Percentiles rank a stretch among this genome's conserved stretches.
Evolutionary conservation across 2,329 filamentous ascomycete species (phyloP).

Genomic region (Scortechinia acanthostroma): DNA sequence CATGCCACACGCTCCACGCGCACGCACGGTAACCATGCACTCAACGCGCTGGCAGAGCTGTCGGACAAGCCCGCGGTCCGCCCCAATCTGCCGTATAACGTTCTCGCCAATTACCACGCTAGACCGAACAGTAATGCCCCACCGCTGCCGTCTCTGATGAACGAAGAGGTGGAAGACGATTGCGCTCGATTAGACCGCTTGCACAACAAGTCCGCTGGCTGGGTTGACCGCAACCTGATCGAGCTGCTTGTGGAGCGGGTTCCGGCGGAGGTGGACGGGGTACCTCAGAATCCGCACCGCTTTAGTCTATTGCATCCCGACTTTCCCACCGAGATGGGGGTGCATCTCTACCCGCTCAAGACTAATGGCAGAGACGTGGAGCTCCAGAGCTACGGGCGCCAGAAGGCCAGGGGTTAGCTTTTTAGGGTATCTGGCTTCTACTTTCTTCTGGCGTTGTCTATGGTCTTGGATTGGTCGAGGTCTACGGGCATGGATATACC

Average conservation of each 20-base stretch:
- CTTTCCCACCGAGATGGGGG: background rate
- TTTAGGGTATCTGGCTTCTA: no score
- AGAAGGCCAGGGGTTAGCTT: no score
- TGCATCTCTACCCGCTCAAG: background rate
- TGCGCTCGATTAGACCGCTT: constrained; percentile 27
- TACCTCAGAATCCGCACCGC: constrained; percentile 18
- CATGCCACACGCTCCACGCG: constrained; percentile 44
- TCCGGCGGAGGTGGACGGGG: constrained; percentile 16
- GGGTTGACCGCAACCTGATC: constrained; percentile 28
- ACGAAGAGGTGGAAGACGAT: constrained; percentile 35
- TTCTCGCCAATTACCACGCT: constrained; percentile 32
- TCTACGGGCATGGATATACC: no score
- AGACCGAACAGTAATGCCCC: constrained; percentile 28
- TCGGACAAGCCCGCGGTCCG: constrained; percentile 36
- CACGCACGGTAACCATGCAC: constrained; percentile 33
- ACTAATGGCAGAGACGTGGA: no score
- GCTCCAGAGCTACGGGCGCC: no score
- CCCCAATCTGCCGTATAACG: constrained; percentile 32
- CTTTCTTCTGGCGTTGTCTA: no score
- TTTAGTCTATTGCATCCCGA: constrained; percentile 16
- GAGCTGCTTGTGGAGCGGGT: constrained; percentile 23
- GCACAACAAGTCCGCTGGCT: constrained; percentile 21
- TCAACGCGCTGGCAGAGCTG: constrained; percentile 46
- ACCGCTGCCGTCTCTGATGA: constrained; percentile 29
- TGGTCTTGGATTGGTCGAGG: no score